Conservation (phyloP, 108 stramenopile species). For the Discostella stelligeroides region DNA sequence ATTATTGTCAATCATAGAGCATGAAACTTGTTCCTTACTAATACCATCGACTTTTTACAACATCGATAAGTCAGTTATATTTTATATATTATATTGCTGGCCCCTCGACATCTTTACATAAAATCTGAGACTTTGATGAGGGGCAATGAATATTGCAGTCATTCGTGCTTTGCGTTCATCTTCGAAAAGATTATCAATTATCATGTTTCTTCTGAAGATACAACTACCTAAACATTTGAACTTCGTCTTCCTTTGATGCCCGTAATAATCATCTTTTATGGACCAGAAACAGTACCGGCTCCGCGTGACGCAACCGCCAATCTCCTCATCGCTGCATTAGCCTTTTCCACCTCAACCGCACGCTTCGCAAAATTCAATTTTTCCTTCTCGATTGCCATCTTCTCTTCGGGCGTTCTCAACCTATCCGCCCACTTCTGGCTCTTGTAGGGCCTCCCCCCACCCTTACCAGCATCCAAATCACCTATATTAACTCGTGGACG, state of each 20-base stretch:
- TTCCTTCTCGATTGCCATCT: conserved; percentile 50
- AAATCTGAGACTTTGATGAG: too few species aligned
- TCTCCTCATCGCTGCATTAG: conserved; percentile 38
- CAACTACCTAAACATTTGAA: background rate
- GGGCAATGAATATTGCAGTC: too few species aligned
- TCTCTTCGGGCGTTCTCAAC: conserved; percentile 79
- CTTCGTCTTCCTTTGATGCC: too few species aligned
- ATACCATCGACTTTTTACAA: too few species aligned
- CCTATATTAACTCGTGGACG: conserved; percentile 70
- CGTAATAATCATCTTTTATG: background rate
- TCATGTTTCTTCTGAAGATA: background rate
- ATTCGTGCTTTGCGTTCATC: too few species aligned
- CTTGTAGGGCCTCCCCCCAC: conserved; percentile 86
- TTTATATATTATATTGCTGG: too few species aligned
- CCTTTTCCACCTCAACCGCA: conserved; percentile 32
- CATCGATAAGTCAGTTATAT: too few species aligned
- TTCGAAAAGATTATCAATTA: too few species aligned
- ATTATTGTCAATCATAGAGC: background rate
- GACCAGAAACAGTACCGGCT: conserved; percentile 36
- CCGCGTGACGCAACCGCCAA: conserved; percentile 30
- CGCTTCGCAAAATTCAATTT: conserved; percentile 24
- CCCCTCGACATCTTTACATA: too few species aligned
- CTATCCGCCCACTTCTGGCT: conserved; percentile 87
- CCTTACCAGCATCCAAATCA: conserved; percentile 78
- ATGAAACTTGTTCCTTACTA: too few species aligned